phyloP scores from a whole-genome alignment of 1,139 yeast genomes.

The Kazachstania sp. region DNA sequence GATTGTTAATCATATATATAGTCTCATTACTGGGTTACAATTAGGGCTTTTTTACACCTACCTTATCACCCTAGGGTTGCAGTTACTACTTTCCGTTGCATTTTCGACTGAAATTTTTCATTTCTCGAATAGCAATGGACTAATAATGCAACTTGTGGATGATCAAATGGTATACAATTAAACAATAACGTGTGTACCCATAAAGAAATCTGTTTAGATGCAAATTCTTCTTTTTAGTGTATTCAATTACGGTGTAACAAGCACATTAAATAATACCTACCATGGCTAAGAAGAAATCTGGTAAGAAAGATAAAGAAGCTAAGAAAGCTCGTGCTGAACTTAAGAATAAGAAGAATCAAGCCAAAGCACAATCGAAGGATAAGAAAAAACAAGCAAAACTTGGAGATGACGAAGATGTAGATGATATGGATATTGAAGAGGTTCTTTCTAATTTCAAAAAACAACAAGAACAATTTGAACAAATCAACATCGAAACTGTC shows the following conservation, averaged over 20 bases:
- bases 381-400: slow-evolving; percentile 69
- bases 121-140: no score
- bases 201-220: no score
- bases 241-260: not conserved
- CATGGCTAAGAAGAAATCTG: slow-evolving; percentile 70
- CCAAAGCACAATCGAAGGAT: slow-evolving; percentile 64
- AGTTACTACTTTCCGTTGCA: no score
- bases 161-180: no score
- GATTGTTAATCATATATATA: no score
- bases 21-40: no score
- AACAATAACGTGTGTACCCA: no score
- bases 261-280: not conserved
- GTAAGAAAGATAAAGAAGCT: slow-evolving; percentile 77
- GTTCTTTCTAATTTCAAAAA: slow-evolving; percentile 68
- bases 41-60: no score
- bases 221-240: no score
- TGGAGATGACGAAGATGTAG: slow-evolving; percentile 81
- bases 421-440: slow-evolving; percentile 81
- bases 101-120: no score
- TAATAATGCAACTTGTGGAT: no score
- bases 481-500: slow-evolving; percentile 52
- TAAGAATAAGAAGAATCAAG: slow-evolving; percentile 65
- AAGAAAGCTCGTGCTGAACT: slow-evolving; percentile 84
- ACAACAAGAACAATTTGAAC: slow-evolving; percentile 72
- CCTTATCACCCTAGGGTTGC: no score